phyloP scores from a whole-genome alignment of 768 basidiomycete species.

The Aureoboletus auriporus region DNA sequence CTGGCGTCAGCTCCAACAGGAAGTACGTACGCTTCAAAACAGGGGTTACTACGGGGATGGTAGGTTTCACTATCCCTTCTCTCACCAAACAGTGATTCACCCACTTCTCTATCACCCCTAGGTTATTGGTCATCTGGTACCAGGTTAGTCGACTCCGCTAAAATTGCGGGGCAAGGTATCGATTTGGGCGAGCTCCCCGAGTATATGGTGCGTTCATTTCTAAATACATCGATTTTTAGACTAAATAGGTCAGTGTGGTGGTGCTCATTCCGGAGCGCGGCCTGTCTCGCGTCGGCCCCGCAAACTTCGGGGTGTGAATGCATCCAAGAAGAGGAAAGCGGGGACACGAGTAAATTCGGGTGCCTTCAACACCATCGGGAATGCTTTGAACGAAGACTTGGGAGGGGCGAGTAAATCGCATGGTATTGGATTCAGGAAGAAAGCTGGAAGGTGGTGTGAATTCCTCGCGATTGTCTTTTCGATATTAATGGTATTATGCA shows the following conservation, averaged over 20 bases:
- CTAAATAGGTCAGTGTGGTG: conserved; percentile 59
- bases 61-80: conserved; percentile 21
- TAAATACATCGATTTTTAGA: background rate
- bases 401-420: conserved; percentile 34
- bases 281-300: conserved; percentile 45
- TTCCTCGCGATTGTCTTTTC: background rate
- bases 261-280: conserved; percentile 62
- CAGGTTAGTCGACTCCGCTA: conserved; percentile 62
- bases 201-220: conserved; percentile 52
- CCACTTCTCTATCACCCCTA: conserved; percentile 25
- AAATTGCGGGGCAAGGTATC: conserved; percentile 47
- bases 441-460: conserved; percentile 50
- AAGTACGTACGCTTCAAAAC: conserved; percentile 66
- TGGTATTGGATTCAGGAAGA: conserved; percentile 68
- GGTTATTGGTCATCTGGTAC: conserved; percentile 82
- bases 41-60: conserved; percentile 85
- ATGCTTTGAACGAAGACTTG: conserved; percentile 41
- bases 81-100: conserved; percentile 4
- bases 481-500: conserved; percentile 26
- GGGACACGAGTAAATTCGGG: conserved; percentile 62
- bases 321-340: conserved; percentile 64
- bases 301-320: conserved; percentile 58
- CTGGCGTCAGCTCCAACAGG: conserved; percentile 60
- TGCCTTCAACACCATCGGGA: conserved; percentile 59
- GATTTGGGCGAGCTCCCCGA: conserved; percentile 64